Base-by-base conservation (phyloP, 2,329 filamentous ascomycete genomes). In the Pyricularia sp. region DNA sequence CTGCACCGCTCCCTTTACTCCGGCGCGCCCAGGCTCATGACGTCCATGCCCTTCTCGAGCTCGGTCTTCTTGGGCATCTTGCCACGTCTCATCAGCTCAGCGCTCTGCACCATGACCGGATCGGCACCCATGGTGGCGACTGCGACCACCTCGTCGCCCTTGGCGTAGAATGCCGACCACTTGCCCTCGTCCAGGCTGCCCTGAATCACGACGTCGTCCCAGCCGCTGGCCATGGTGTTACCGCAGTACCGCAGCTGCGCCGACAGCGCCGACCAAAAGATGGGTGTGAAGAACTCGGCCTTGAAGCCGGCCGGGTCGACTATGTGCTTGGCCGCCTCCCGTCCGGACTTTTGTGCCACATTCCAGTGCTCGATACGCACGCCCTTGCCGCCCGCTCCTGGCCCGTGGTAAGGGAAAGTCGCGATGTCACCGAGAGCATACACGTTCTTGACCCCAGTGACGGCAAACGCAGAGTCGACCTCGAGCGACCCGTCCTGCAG, bases 321-420 rank as follows among this genome's bases (percentile, higher is more conserved):
- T 75, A 99, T 97, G 74, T 92, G 87, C 68, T 84, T 84, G 1
- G 93, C 95, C 0, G 91, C 94, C 28, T 86, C 85, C 63, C 94
- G 91, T 2, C 95, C 95, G 1, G 92, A 85, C 75, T 98, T 97
- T 76, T 98, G 95, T 4, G 95, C 95, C 2, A 99, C 95, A 79
- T 97, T 94, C 95, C 95, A 99, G 78, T 99, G 95, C 83, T 99
- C 95, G 76, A 98, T 97, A 71, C 95, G 90, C 0, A 91, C 87
- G 23, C 85, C 84, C 64, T 84, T 84, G 71, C 92, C 92, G 20
- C 90, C 85, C 30, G 92, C 90, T 28, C 92, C 93, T 0, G 95
- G 95, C 1, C 95, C 95, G 77, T 92, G 86, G 82, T 99, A 99
- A 0, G 95, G 95, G 79, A 93, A 97, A 0, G 92, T 94, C 14